These are phyloP conservation scores for Cercospora zeae-maydis DNA, from an alignment of 2,329 filamentous ascomycete genomes.

Conservation along the genomic window DNA sequence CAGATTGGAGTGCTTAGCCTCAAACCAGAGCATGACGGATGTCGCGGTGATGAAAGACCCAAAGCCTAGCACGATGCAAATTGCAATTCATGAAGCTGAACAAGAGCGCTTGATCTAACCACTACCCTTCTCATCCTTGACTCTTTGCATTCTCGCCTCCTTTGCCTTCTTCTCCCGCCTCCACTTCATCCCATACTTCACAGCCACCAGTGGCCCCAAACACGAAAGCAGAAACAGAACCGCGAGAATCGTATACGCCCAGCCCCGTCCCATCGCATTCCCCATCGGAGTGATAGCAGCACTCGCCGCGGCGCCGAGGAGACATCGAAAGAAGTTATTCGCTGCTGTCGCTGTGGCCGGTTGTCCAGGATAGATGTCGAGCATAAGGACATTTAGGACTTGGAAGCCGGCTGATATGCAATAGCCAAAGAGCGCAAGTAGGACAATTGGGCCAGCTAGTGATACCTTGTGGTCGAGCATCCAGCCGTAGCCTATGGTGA, in stretches of 20 bases:
- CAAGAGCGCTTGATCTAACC: not conserved
- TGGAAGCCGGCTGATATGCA: slow-evolving; percentile 43
- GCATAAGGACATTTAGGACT: slow-evolving; percentile 46
- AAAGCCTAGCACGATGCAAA: too few species aligned
- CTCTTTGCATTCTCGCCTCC: slow-evolving; percentile 8
- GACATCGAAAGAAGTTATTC: slow-evolving; percentile 44
- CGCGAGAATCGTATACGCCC: slow-evolving; percentile 39
- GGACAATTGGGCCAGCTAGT: slow-evolving; percentile 30
- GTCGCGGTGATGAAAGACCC: too few species aligned
- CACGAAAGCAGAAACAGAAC: slow-evolving; percentile 24
- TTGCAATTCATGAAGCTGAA: too few species aligned
- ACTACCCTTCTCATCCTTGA: not conserved
- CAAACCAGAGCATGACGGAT: too few species aligned
- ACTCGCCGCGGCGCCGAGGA: slow-evolving; percentile 43
- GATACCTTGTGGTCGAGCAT: slow-evolving; percentile 35
- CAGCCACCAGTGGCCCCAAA: slow-evolving; percentile 21
- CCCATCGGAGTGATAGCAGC: slow-evolving; percentile 42
- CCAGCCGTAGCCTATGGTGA: slow-evolving; percentile 44
- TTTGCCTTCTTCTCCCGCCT: slow-evolving; percentile 29
- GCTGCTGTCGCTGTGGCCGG: slow-evolving; percentile 45
- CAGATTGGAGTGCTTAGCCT: not conserved
- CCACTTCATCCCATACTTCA: slow-evolving; percentile 31
- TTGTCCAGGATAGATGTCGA: slow-evolving; percentile 44
- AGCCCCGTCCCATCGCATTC: slow-evolving; percentile 35
- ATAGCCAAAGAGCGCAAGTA: slow-evolving; percentile 34